These are phyloP conservation scores for Linum trigynum DNA, from an alignment of 345 rosid genomes.

Conservation along the genomic window DNA sequence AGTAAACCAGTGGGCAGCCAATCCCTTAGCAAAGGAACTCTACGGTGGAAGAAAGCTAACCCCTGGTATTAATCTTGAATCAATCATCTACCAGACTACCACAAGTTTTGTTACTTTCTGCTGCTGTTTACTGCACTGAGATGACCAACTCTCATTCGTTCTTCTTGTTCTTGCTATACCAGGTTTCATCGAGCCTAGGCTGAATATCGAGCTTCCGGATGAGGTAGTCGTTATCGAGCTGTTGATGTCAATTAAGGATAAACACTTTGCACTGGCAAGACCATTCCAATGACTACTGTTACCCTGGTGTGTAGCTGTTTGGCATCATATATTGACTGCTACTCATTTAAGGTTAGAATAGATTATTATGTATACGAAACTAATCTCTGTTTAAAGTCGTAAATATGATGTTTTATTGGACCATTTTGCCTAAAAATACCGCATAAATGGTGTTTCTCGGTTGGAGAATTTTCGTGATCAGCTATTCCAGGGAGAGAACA, in stretches of 20 bases:
- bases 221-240: slow-evolving; percentile 54
- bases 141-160: slow-evolving; percentile 2
- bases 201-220: slow-evolving; percentile 31
- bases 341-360: too few relatives aligned
- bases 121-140: background rate
- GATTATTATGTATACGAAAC: too few relatives aligned
- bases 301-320: too few relatives aligned
- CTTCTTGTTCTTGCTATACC: slow-evolving; percentile 17
- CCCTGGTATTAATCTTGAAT: slow-evolving; percentile 37
- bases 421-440: too few relatives aligned
- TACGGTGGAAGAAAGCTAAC: slow-evolving; percentile 47
- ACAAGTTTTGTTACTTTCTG: background rate
- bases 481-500: too few relatives aligned
- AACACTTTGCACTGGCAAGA: slow-evolving; percentile 56
- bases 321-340: too few relatives aligned
- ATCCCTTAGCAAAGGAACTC: slow-evolving; percentile 67
- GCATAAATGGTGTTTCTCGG: too few relatives aligned
- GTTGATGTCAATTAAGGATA: slow-evolving; percentile 50
- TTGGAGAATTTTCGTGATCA: too few relatives aligned
- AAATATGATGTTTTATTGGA: too few relatives aligned
- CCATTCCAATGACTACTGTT: slow-evolving; percentile 24
- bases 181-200: slow-evolving; percentile 61
- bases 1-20: slow-evolving; percentile 65
- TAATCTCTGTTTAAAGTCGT: too few relatives aligned
- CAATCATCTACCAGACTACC: slow-evolving; percentile 1